Evolutionary conservation across 176 grass and related monocot genomes (phyloP), one percentile per base, ranked within the genome.

Genomic region (Echinochloa phyllopogon): DNA sequence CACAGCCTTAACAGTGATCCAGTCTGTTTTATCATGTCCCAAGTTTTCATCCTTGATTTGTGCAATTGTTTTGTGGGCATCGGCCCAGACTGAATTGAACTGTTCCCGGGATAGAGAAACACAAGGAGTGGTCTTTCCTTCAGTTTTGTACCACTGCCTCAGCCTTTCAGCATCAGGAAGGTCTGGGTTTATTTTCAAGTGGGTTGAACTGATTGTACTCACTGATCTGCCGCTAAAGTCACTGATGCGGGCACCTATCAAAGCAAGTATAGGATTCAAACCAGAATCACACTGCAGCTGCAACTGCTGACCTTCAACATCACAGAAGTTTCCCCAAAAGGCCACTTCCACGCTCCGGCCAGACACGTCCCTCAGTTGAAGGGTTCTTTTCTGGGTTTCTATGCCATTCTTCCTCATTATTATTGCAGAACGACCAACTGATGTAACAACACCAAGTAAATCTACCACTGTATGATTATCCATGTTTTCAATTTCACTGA

Each of bases 301-400:
- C 60, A 97, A 57, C 78, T 93, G 77, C 69, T 91, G 80, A 16
- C 95, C 95, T 75, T 94, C 95, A 29, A 56, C 73, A 69, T 53
- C 83, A 65, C 87, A 92, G 69, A 94, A 94, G 58, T 81, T 87
- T 37, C 88, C 95, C 95, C 95, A 97, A 13, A 97, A 55, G 33
- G 90, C 91, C 25, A 94, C 50, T 79, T 93, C 92, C 38, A 97
- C 90, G 3, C 92, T 92, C 57, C 82, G 70, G 40, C 90, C 86
- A 77, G 95, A 94, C 81, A 91, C 93, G 78, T 97, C 95, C 86
- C 81, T 94, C 88, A 94, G 63, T 50, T 92, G 92, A 76, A 97
- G 78, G 21, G 75, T 86, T 83, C 88, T 83, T 73, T 89, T 97
- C 24, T 74, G 68, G 72, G 88, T 82, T 80, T 97, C 88, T 1